Percentiles rank a stretch among this genome's conserved stretches.
phyloP scores from a whole-genome alignment of 2,329 filamentous ascomycete species.

The Lecanicillium sp. region DNA sequence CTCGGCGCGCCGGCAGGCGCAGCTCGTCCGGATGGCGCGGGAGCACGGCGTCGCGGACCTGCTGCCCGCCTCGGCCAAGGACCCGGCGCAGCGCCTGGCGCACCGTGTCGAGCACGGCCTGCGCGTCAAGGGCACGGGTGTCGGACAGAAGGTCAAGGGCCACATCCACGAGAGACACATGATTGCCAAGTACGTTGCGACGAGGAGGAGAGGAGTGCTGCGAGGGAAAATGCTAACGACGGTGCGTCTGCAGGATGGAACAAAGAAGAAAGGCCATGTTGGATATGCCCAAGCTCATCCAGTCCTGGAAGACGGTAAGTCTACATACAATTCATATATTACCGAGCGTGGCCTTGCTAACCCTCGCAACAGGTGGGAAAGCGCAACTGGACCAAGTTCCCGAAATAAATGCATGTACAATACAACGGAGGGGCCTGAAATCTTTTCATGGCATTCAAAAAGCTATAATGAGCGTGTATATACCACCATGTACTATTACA shows the following conservation, averaged over 20 bases:
- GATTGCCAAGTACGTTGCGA: conserved; percentile 57
- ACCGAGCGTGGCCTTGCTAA: conserved; percentile 26
- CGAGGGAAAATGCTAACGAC: conserved; percentile 25
- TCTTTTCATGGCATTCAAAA: neutral
- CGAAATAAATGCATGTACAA: conserved; percentile 38
- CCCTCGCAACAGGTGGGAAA: conserved; percentile 42
- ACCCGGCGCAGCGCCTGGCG: conserved; percentile 62
- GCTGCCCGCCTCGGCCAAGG: conserved; percentile 71
- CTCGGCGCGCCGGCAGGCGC: conserved; percentile 81
- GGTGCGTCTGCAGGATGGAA: conserved; percentile 57
- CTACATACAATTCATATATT: neutral
- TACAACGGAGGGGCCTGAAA: neutral
- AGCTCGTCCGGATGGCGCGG: conserved; percentile 79
- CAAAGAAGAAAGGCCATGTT: conserved; percentile 87
- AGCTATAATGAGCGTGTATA: conserved; percentile 12
- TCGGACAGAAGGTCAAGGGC: conserved; percentile 90
- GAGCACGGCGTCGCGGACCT: conserved; percentile 75
- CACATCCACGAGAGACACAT: conserved; percentile 86
- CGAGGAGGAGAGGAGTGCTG: neutral
- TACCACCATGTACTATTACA: conserved; percentile 25
- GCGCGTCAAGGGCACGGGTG: conserved; percentile 85
- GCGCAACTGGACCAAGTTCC: conserved; percentile 52
- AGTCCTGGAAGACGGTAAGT: conserved; percentile 85
- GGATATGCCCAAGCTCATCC: conserved; percentile 87
- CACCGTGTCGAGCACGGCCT: conserved; percentile 73